Evolutionary conservation across 345 rosid species (phyloP), one percentile per base, ranked within the genome.

Genomic region (Erysimum cheiranthoides): DNA sequence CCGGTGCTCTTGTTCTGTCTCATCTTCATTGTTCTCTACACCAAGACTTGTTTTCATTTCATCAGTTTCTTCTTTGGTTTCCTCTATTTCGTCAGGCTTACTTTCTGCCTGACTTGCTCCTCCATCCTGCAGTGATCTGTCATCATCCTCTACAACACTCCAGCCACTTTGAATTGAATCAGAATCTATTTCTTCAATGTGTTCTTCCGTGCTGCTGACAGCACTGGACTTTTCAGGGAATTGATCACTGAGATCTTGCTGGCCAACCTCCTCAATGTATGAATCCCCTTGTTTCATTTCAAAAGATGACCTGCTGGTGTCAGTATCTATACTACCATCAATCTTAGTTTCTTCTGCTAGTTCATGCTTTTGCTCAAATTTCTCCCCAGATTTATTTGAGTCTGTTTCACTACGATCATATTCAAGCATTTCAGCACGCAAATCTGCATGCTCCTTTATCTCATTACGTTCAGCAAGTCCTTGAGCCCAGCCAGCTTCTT

Each of bases 181-280:
- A 76, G 77, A 71, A 63, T 57, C 76, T 69, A 70, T 64, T 54
- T 86, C 88, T 46, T 83, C 88, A 76, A 71, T 42, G 65, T 50
- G 73, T 61, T 81, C 80, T 73, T 71, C 87, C 25, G 46, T 73
- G 71, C 78, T 76, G 62, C 69, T 57, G 63, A 72, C 52, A 31
- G 34, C 65, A 45, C 58, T 65, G 64, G 78, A 45, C 68, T 74
- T 86, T 74, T 79, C 59, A 32, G 59, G 38, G 45, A 39, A 49
- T 35, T 71, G 82, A 32, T 84, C 82, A 68, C 73, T 68, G 38
- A 70, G 80, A 70, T 75, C 71, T 64, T 77, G 78, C 65, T 80
- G 1, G 38, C 65, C 63, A 66, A 73, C 77, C 70, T 73, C 81
- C 68, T 66, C 81, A 61, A 28, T 52, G 61, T 65, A 72, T 39